Evolutionary conservation across 768 basidiomycete genomes (phyloP).

Genomic region (Lepiota venenata): DNA sequence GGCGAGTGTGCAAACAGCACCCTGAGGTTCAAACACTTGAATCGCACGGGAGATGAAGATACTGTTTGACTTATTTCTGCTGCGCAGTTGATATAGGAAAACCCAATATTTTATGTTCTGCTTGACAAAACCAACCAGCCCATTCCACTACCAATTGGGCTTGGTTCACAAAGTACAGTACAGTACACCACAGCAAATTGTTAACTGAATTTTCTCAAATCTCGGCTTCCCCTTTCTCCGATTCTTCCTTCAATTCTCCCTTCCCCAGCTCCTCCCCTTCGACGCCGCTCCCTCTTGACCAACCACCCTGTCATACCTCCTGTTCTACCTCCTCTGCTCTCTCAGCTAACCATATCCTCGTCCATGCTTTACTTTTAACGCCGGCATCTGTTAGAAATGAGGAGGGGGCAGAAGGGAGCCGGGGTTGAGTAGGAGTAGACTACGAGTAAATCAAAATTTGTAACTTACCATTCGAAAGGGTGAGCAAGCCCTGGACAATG

Average conservation of each 20-base stretch:
- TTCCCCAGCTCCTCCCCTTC: constrained; percentile 24
- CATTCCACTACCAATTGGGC: too few relatives aligned
- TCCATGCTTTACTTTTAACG: constrained; percentile 43
- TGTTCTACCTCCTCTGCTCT: constrained; percentile 62
- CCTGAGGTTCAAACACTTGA: too few relatives aligned
- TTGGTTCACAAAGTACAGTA: neutral
- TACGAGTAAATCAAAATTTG: too few relatives aligned
- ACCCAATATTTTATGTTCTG: too few relatives aligned
- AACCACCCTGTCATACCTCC: constrained; percentile 52
- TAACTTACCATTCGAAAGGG: neutral
- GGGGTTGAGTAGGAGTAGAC: neutral
- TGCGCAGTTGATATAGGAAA: too few relatives aligned
- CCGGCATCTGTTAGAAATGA: neutral
- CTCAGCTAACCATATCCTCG: constrained; percentile 43
- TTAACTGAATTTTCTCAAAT: neutral
- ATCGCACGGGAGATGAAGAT: too few relatives aligned
- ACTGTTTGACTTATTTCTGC: too few relatives aligned
- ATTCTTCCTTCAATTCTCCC: neutral
- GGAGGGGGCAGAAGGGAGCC: too few relatives aligned
- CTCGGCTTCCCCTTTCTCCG: constrained; percentile 2
- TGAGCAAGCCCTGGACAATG: constrained; percentile 47
- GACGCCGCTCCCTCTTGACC: constrained; percentile 63
- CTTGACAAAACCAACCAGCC: too few relatives aligned
- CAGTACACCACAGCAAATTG: too few relatives aligned
- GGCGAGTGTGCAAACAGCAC: too few relatives aligned